Conservation (phyloP, 2,329 filamentous ascomycete species). For the Cladosporium cucumerinum region DNA sequence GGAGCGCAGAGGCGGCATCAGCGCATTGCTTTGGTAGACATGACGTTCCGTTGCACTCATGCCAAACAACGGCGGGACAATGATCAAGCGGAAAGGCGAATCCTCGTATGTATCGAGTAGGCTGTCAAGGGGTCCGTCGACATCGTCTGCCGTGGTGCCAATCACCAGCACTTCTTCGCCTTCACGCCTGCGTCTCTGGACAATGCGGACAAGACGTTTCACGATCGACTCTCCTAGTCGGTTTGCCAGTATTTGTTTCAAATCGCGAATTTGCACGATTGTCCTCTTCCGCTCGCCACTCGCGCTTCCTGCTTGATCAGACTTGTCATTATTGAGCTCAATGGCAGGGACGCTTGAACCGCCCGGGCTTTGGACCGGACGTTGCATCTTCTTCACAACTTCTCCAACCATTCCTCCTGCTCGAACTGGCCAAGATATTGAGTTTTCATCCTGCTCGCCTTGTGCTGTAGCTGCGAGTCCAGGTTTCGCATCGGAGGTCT, state of each 20-base stretch:
- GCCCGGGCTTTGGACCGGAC: background rate
- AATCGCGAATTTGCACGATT: conserved; percentile 72
- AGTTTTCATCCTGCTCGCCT: background rate
- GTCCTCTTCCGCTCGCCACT: conserved; percentile 33
- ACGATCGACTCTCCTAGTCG: conserved; percentile 68
- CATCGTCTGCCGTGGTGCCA: conserved; percentile 65
- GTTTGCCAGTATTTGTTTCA: conserved; percentile 70
- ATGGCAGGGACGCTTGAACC: no score
- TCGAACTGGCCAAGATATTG: background rate
- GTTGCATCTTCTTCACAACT: background rate
- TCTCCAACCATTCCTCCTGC: conserved; percentile 1
- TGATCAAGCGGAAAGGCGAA: conserved; percentile 51
- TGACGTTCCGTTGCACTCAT: conserved; percentile 21
- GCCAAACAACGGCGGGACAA: conserved; percentile 50
- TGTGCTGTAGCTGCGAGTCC: background rate
- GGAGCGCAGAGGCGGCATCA: conserved; percentile 7
- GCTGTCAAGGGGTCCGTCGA: conserved; percentile 12
- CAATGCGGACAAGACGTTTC: conserved; percentile 63
- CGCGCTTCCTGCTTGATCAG: no score
- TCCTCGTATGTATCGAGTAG: conserved; percentile 47
- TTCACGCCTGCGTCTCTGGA: conserved; percentile 67
- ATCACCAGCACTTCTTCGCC: conserved; percentile 73
- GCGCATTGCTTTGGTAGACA: conserved; percentile 13
- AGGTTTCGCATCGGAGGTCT: background rate
- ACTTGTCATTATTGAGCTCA: background rate